Conservation (phyloP, 306 rosid genomes). For the Medicago ruthenica region DNA sequence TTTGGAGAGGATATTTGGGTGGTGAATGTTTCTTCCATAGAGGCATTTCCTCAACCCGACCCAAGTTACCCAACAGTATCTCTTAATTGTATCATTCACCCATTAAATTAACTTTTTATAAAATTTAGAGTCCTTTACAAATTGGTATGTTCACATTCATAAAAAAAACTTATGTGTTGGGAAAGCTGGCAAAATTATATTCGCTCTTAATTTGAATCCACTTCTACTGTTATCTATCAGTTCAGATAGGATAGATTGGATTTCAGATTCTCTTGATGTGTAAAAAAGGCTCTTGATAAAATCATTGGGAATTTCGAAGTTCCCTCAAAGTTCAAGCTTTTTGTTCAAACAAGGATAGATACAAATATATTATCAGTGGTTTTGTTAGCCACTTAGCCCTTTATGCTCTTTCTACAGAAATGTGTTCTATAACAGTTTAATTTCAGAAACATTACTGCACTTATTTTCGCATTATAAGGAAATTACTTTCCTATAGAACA, state of each 20-base stretch:
- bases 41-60: neutral
- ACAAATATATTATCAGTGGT: neutral
- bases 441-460: neutral
- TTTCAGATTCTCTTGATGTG: neutral
- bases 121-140: too few species aligned
- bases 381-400: neutral
- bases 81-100: neutral
- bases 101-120: neutral
- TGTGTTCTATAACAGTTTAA: neutral
- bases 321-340: neutral
- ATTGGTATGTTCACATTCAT: too few species aligned
- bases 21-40: neutral
- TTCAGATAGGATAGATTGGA: neutral
- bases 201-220: too few species aligned
- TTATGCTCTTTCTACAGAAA: neutral
- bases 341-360: neutral
- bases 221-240: too few species aligned
- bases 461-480: neutral
- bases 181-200: too few species aligned
- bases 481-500: too few species aligned
- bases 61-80: neutral
- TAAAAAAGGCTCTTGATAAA: neutral
- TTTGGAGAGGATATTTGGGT: neutral
- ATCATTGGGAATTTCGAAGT: neutral
- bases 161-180: too few species aligned